A percentile compares a stretch with the other conserved stretches of the same genome.
These are phyloP conservation scores for Botryotinia narcissicola DNA, from an alignment of 2,329 filamentous ascomycete genomes.

Conservation along the genomic window DNA sequence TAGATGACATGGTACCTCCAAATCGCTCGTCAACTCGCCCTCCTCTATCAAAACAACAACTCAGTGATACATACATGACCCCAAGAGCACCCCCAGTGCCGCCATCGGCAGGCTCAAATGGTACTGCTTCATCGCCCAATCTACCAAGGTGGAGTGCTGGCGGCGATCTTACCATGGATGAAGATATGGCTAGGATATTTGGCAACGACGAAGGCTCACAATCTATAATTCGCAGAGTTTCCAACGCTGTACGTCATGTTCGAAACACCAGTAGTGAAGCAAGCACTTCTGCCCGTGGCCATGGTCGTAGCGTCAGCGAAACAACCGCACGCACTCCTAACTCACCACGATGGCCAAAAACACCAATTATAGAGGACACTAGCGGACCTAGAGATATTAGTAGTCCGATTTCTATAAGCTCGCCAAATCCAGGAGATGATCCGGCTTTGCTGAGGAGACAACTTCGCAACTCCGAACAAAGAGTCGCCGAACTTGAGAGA, in stretches of 20 bases:
- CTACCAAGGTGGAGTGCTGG: conserved; percentile 74
- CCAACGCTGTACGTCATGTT: conserved; percentile 90
- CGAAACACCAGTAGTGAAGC: conserved; percentile 73
- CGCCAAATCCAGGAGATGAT: conserved; percentile 58
- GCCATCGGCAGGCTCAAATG: conserved; percentile 41
- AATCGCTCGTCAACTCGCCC: conserved; percentile 37
- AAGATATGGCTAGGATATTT: conserved; percentile 89
- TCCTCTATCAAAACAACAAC: conserved; percentile 44
- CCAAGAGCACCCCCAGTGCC: conserved; percentile 39
- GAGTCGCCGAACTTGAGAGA: conserved; percentile 82
- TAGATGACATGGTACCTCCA: conserved; percentile 33
- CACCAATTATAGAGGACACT: conserved; percentile 58
- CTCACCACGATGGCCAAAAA: conserved; percentile 68
- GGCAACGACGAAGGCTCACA: conserved; percentile 71
- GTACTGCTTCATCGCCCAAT: conserved; percentile 55
- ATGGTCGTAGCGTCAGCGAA: conserved; percentile 63
- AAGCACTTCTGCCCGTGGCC: conserved; percentile 46
- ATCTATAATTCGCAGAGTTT: conserved; percentile 82
- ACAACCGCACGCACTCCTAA: conserved; percentile 62
- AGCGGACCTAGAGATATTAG: conserved; percentile 59
- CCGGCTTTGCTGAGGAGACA: conserved; percentile 68
- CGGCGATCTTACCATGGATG: conserved; percentile 89
- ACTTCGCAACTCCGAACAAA: conserved; percentile 75
- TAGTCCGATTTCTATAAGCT: conserved; percentile 66
- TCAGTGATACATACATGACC: conserved; percentile 39